These are phyloP conservation scores for Streptanthus diversifolius DNA, from an alignment of 345 rosid genomes.

Conservation along the genomic window DNA sequence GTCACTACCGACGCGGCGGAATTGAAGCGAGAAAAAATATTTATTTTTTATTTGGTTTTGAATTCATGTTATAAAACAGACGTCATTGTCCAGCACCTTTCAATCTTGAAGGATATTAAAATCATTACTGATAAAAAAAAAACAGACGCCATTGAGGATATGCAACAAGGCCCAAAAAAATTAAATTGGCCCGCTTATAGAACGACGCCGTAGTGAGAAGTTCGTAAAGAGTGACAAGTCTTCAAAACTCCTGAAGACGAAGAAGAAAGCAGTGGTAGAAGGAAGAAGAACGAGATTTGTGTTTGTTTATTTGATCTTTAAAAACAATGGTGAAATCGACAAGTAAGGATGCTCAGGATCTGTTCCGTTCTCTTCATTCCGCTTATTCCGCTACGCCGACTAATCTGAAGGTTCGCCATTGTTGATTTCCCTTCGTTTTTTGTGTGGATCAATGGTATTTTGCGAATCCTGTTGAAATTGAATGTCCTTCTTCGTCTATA, in stretches of 20 bases:
- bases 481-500: not conserved
- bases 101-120: too few species aligned
- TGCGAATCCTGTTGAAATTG: not conserved
- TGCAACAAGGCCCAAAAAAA: not conserved
- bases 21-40: slow-evolving; percentile 1
- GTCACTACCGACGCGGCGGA: not conserved
- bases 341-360: slow-evolving; percentile 66
- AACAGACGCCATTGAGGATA: too few species aligned
- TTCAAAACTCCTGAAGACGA: slow-evolving; percentile 20
- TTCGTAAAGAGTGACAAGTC: not conserved
- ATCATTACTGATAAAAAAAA: too few species aligned
- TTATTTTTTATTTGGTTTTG: not conserved
- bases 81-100: too few species aligned
- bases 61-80: not conserved
- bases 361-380: slow-evolving; percentile 65
- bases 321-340: slow-evolving; percentile 61
- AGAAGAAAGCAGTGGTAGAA: not conserved
- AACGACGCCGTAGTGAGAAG: not conserved
- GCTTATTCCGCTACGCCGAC: slow-evolving; percentile 75
- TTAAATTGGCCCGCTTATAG: not conserved
- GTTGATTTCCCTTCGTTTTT: not conserved
- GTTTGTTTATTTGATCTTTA: not conserved
- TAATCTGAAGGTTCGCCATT: slow-evolving; percentile 54
- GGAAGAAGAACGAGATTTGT: not conserved
- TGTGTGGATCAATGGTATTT: not conserved